Evolutionary conservation across 1,284 basidiomycete genomes (phyloP), one percentile per base, ranked within the genome.

Genomic region (Fomitopsis pinicola): DNA sequence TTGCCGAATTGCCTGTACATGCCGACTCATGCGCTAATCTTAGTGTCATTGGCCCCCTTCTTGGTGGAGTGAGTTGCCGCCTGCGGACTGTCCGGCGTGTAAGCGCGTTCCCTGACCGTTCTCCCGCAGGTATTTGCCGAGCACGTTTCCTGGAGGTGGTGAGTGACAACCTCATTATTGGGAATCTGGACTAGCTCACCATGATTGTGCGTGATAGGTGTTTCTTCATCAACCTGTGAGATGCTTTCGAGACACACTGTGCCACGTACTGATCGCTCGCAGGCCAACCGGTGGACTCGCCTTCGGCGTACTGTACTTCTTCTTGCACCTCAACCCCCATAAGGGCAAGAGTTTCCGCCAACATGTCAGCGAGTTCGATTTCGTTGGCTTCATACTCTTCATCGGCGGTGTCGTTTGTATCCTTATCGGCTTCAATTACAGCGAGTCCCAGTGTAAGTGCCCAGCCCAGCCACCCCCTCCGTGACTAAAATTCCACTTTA

Each of bases 321-420:
- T 89, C 76, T 83, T 97, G 52, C 89, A 95, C 67, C 80, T 97
- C 42, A 94, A 95, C 65, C 89, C 90, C 0, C 87, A 84, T 64
- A 74, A 83, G 61, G 81, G 82, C 9, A 80, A 81, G 57, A 78
- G 86, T 0, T 72, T 90, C 57, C 76, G 75, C 14, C 74, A 91
- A 64, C 86, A 92, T 68, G 68, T 84, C 15, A 68, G 72, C 7
- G 84, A 90, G 59, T 92, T 95, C 65, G 94, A 95, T 73, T 91
- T 92, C 64, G 44, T 88, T 42, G 94, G 93, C 1, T 80, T 94
- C 2, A 58, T 81, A 36, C 78, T 94, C 38, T 80, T 97, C 59
- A 84, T 96, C 58, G 76, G 75, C 1, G 90, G 91, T 0, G 84
- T 92, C 17, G 80, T 94, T 5, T 86, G 88, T 58, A 71, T 97